Evolutionary conservation across 2,329 filamentous ascomycete genomes (phyloP).

Genomic region (Fusarium liriodendri): DNA sequence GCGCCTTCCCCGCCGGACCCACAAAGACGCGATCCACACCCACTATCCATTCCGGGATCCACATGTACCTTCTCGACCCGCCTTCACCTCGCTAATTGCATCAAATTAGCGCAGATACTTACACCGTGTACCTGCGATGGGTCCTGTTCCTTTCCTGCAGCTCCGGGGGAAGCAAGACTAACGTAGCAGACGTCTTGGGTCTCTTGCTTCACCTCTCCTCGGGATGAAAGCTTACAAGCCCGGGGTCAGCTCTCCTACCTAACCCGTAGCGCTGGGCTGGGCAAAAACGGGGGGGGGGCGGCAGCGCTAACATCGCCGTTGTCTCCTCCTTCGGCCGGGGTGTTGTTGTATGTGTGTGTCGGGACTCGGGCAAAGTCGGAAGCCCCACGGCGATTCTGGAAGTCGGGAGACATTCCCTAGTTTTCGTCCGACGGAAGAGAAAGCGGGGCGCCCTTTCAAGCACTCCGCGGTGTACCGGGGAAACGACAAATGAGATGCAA

Average conservation of each 20-base stretch:
- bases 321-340: conserved; percentile 4
- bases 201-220: conserved; percentile 5
- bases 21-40: neutral
- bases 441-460: neutral
- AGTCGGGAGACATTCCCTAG: conserved; percentile 38
- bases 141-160: conserved; percentile 29
- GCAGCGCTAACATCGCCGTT: conserved; percentile 31
- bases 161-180: conserved; percentile 6
- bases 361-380: conserved; percentile 41
- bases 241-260: conserved; percentile 19
- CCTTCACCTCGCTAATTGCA: conserved; percentile 28
- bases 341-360: neutral
- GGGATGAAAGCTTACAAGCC: conserved; percentile 18
- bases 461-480: neutral
- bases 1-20: conserved; percentile 28
- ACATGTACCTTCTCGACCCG: conserved; percentile 4
- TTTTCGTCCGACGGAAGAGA: conserved; percentile 37
- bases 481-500: conserved; percentile 23
- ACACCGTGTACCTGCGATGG: neutral
- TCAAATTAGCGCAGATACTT: conserved; percentile 12
- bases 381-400: conserved; percentile 32
- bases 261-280: conserved; percentile 33
- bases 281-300: conserved; percentile 24
- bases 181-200: neutral
- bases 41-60: neutral